phyloP scores from a whole-genome alignment of 164 flowering plant species.

The Kalanchoe fedtschenkoi region DNA sequence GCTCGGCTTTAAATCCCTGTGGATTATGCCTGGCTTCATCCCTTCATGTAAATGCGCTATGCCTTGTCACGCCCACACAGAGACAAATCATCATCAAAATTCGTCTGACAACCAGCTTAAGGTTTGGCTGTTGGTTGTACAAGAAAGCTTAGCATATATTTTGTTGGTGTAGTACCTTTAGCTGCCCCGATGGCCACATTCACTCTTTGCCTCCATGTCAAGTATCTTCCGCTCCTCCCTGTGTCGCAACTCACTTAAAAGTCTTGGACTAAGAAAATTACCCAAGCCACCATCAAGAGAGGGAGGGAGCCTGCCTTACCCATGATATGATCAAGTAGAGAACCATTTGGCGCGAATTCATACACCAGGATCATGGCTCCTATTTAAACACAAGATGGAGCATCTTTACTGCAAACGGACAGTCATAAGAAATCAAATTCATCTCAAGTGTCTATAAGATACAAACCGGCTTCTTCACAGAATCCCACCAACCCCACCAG shows the following conservation, averaged over 20 bases:
- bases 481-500: constrained; percentile 54
- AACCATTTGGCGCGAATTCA: constrained; percentile 61
- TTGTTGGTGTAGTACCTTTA: constrained; percentile 29
- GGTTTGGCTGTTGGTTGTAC: too few species aligned
- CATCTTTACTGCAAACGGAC: not conserved
- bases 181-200: constrained; percentile 68
- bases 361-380: constrained; percentile 39
- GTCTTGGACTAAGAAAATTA: not conserved
- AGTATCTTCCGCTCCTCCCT: constrained; percentile 41
- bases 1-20: constrained; percentile 67
- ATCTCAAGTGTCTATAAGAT: not conserved
- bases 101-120: not conserved
- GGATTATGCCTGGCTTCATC: constrained; percentile 55
- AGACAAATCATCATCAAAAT: not conserved
- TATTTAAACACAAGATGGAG: not conserved
- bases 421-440: not conserved
- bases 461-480: constrained; percentile 49
- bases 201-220: constrained; percentile 70
- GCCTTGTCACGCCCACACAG: constrained; percentile 49
- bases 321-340: constrained; percentile 50
- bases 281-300: too few species aligned
- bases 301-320: too few species aligned
- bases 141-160: too few species aligned
- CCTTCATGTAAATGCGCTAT: constrained; percentile 60
- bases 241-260: not conserved